Percentiles rank a stretch among this genome's conserved stretches.
phyloP scores from a whole-genome alignment of 495 filamentous ascomycete species.

The Penicillium crystallinum region DNA sequence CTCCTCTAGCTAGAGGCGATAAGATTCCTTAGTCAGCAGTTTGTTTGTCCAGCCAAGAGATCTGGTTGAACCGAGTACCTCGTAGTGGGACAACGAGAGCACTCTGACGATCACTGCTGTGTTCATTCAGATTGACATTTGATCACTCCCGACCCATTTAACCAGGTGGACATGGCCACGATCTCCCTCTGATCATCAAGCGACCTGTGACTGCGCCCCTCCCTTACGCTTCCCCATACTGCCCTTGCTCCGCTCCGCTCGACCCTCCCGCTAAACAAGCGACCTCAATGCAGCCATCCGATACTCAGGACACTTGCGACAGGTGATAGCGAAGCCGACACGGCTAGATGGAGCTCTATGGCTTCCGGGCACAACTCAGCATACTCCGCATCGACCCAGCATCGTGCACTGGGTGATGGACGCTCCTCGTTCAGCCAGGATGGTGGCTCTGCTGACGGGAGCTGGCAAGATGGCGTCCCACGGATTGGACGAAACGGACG shows the following conservation, averaged over 20 bases:
- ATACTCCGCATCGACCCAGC: slow-evolving; percentile 65
- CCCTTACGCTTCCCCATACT: slow-evolving; percentile 23
- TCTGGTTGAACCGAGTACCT: slow-evolving; percentile 16
- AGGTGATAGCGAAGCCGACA: slow-evolving; percentile 36
- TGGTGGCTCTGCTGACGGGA: slow-evolving; percentile 44
- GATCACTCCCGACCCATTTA: neutral
- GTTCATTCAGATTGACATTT: slow-evolving; percentile 3
- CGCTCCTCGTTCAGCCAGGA: slow-evolving; percentile 51
- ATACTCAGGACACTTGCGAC: slow-evolving; percentile 24
- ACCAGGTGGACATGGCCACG: slow-evolving; percentile 14
- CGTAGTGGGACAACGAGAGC: slow-evolving; percentile 16
- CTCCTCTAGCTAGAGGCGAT: neutral
- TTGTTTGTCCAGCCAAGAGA: slow-evolving; percentile 12
- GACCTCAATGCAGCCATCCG: slow-evolving; percentile 35
- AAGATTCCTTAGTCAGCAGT: slow-evolving; percentile 23
- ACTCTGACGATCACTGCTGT: slow-evolving; percentile 10
- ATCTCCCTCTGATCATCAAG: slow-evolving; percentile 15
- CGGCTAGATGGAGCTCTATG: slow-evolving; percentile 47
- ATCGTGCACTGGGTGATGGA: slow-evolving; percentile 54
- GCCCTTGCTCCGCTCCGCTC: slow-evolving; percentile 23
- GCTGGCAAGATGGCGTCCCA: slow-evolving; percentile 44
- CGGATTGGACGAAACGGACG: slow-evolving; percentile 40
- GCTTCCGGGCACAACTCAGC: slow-evolving; percentile 46
- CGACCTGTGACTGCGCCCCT: slow-evolving; percentile 25
- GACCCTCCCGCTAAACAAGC: slow-evolving; percentile 12